Conservation (phyloP, 1,284 basidiomycete species). For the Sporisorium sorghi region DNA sequence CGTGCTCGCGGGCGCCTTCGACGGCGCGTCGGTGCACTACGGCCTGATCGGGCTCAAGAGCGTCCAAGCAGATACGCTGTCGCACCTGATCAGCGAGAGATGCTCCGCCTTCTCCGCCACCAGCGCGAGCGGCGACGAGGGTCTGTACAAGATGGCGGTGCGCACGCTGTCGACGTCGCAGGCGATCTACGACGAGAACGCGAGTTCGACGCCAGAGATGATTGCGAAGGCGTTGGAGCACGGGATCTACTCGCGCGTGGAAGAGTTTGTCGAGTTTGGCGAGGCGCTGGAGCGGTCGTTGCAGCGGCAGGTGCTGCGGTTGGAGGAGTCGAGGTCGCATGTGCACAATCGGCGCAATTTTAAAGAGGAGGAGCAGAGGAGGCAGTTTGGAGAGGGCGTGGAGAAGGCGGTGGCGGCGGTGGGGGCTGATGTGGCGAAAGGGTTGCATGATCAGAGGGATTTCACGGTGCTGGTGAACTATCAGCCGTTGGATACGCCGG, state of each 20-base stretch:
- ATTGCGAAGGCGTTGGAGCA: slow-evolving; percentile 52
- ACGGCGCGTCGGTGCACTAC: slow-evolving; percentile 44
- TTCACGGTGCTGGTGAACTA: slow-evolving; percentile 46
- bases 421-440: slow-evolving; percentile 17
- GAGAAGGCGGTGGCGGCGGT: slow-evolving; percentile 18
- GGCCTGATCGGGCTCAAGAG: slow-evolving; percentile 46
- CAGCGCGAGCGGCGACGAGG: slow-evolving; percentile 26
- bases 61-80: slow-evolving; percentile 53
- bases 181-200: slow-evolving; percentile 52
- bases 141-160: slow-evolving; percentile 17
- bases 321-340: slow-evolving; percentile 43
- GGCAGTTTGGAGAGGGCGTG: slow-evolving; percentile 26
- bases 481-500: slow-evolving; percentile 31
- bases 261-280: slow-evolving; percentile 59
- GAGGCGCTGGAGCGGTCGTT: slow-evolving; percentile 50
- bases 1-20: slow-evolving; percentile 37
- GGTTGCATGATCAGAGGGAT: slow-evolving; percentile 47
- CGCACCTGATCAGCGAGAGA: slow-evolving; percentile 36
- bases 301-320: slow-evolving; percentile 36
- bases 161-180: slow-evolving; percentile 32
- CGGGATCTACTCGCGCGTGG: slow-evolving; percentile 56
- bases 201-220: slow-evolving; percentile 49
- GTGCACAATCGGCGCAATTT: slow-evolving; percentile 27
- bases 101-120: slow-evolving; percentile 15
- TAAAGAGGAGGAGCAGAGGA: background rate